Evolutionary conservation across 805 yeast species (phyloP), one percentile per base, ranked within the genome.

Genomic region (Starmerella apicola): DNA sequence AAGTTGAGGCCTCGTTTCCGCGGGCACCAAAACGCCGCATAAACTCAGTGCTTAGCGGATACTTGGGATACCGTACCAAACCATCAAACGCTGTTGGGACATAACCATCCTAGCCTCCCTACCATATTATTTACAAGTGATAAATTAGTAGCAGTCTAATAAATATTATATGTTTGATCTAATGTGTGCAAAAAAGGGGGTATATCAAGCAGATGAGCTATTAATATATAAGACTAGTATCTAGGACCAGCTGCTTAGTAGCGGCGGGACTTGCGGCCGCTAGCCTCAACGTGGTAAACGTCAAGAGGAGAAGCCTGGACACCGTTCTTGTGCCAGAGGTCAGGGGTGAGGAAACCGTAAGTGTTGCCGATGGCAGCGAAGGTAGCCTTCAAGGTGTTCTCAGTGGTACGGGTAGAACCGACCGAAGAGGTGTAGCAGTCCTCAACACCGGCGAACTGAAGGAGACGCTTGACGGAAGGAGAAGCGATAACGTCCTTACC

Each of bases 401-500:
- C 98, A 63, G 86, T 76, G 65, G 98, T 91, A 82, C 96, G 85
- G 77, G 98, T 91, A 61, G 95, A 82, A 73, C 98, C 98, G 56
- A 91, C 77, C 61, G 98, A 88, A 62, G 94, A 77, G 60, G 98
- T 91, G 85, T 86, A 91, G 63, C 91, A 94, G 73, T 91, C 98
- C 75, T 88, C 94, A 68, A 91, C 79, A 83, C 98, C 98, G 65
- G 96, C 98, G 68, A 91, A 82, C 76, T 88, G 95, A 74, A 91
- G 75, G 71, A 91, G 79, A 74, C 85, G 85, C 82, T 86, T 88
- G 68, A 91, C 97, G 58, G 95, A 95, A 68, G 98, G 97, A 60
- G 98, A 91, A 65, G 98, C 98, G 61, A 91, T 95, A 66, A 91
- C 83, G 81, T 96, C 97, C 69, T 94, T 85, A 88, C 98, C 98